These are phyloP conservation scores for Aspergillus ochraceus DNA, from an alignment of 2,329 filamentous ascomycete genomes.

Conservation along the genomic window DNA sequence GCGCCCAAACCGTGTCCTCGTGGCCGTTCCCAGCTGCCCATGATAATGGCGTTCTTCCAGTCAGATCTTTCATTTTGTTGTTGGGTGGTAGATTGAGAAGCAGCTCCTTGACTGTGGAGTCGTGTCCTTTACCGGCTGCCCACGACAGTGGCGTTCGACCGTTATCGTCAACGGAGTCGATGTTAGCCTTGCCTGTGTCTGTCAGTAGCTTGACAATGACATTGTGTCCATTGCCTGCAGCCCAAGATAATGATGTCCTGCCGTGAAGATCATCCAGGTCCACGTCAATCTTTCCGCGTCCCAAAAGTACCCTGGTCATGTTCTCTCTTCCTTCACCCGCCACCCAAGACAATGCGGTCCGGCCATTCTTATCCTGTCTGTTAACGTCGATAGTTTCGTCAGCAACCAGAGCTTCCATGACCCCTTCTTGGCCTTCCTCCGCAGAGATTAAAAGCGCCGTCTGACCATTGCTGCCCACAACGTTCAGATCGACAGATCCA, in stretches of 20 bases:
- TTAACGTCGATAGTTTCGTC: neutral
- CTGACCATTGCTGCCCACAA: neutral
- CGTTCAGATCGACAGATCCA: neutral
- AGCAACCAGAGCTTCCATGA: neutral
- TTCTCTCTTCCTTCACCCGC: neutral
- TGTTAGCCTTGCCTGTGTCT: neutral
- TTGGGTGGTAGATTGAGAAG: neutral
- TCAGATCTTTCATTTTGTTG: neutral
- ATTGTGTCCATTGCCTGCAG: conserved; percentile 1
- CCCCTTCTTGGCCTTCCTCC: neutral
- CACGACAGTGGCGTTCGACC: neutral
- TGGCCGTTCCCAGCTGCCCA: neutral
- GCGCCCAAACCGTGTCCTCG: neutral
- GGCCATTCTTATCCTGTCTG: neutral
- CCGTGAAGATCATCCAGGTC: neutral
- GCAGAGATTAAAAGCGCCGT: neutral
- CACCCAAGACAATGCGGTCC: neutral
- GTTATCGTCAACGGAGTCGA: neutral
- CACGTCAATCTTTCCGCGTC: neutral
- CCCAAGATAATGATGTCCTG: neutral
- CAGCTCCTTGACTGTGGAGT: neutral
- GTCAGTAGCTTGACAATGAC: neutral
- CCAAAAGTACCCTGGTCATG: neutral
- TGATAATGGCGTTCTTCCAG: neutral
- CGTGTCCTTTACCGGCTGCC: neutral